Conservation (phyloP, 139 green algal genomes). For the Coccomyxa sp. region DNA sequence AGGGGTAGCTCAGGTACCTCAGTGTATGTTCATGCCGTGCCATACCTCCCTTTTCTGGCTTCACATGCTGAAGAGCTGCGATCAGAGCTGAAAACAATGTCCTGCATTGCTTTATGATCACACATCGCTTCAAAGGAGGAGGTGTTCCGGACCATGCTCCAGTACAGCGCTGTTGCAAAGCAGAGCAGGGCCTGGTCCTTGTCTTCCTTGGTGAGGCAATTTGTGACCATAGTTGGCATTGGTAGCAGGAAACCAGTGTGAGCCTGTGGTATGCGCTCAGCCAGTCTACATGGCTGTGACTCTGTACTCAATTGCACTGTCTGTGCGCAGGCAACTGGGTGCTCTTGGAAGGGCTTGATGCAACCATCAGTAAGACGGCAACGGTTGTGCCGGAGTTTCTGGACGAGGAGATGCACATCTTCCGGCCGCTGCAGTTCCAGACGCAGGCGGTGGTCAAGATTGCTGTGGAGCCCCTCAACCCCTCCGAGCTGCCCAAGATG, state of each 20-base stretch:
- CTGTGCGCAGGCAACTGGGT: constrained; percentile 79
- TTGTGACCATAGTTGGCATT: no score
- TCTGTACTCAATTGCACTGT: neutral
- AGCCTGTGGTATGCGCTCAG: neutral
- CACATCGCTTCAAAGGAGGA: no score
- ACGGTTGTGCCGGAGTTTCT: constrained; percentile 76
- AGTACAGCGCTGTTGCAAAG: no score
- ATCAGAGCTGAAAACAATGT: no score
- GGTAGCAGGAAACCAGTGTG: neutral
- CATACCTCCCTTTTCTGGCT: neutral
- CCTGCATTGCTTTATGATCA: no score
- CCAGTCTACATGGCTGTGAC: no score
- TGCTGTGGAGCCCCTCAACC: constrained; percentile 94
- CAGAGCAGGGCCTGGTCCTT: no score
- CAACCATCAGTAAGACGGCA: constrained; percentile 88
- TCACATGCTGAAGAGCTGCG: no score
- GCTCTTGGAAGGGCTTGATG: constrained; percentile 90
- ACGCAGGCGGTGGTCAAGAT: constrained; percentile 89
- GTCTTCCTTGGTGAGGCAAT: no score
- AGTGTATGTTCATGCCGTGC: neutral
- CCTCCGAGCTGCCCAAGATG: constrained; percentile 96
- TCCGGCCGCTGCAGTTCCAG: constrained; percentile 72
- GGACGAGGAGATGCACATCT: constrained; percentile 77
- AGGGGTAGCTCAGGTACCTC: no score
- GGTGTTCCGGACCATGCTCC: no score